These are phyloP conservation scores for Ambrosiella xylebori DNA, from an alignment of 2,329 filamentous ascomycete species.

Conservation along the genomic window DNA sequence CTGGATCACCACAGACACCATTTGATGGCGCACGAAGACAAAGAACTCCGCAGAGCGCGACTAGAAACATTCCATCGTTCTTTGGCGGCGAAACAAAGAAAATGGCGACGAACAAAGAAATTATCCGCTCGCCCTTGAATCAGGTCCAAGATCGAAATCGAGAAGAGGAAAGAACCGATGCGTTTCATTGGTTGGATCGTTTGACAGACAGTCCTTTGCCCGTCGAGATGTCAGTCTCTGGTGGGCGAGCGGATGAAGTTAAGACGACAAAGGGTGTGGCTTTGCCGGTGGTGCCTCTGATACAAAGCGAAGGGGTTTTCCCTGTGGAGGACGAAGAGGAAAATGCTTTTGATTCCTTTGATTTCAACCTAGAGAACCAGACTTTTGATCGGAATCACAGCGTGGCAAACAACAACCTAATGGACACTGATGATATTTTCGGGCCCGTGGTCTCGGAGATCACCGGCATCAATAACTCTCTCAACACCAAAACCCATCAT, in stretches of 20 bases:
- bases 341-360: background rate
- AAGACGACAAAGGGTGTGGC: constrained; percentile 1
- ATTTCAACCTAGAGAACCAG: background rate
- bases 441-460: background rate
- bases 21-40: constrained; percentile 1
- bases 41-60: background rate
- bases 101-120: constrained; percentile 5
- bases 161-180: constrained; percentile 4
- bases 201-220: constrained; percentile 11
- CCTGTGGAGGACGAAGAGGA: constrained; percentile 7
- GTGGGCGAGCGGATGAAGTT: background rate
- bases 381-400: too few relatives aligned
- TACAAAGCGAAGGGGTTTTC: constrained; percentile 2
- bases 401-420: background rate
- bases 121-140: background rate
- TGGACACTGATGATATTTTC: background rate
- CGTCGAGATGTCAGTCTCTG: constrained; percentile 3
- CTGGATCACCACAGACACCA: constrained; percentile 3
- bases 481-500: too few relatives aligned
- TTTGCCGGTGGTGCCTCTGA: constrained; percentile 8
- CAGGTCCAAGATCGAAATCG: background rate
- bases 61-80: background rate
- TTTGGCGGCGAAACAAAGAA: background rate
- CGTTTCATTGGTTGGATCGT: constrained; percentile 8
- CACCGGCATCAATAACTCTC: background rate